phyloP scores from a whole-genome alignment of 176 grass and related monocot genomes.

The Lolium rigidum region DNA sequence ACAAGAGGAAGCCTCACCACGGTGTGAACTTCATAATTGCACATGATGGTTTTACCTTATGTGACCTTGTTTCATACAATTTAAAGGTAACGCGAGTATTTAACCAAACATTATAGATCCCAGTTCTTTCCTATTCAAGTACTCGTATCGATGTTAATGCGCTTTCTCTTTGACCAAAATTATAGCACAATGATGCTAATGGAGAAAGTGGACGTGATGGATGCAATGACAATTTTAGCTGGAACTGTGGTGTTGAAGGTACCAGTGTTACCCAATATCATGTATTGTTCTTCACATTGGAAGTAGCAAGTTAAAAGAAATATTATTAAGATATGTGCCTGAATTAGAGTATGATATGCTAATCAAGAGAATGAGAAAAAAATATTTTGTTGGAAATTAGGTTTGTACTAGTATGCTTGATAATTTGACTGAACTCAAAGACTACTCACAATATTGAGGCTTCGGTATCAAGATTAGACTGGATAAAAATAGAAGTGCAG shows the following conservation, averaged over 20 bases:
- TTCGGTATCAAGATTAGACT: not conserved
- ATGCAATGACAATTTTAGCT: constrained; percentile 91
- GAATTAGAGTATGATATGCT: not conserved
- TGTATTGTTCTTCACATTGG: constrained; percentile 7
- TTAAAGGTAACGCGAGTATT: constrained; percentile 69
- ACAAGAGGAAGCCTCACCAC: constrained; percentile 82
- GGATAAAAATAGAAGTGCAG: constrained; percentile 7
- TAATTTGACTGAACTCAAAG: constrained; percentile 27
- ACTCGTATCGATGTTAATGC: constrained; percentile 22
- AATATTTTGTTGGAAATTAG: constrained; percentile 5
- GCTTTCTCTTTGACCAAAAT: constrained; percentile 46
- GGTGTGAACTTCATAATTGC: constrained; percentile 92
- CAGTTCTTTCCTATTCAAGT: constrained; percentile 2
- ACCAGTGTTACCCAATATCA: constrained; percentile 38
- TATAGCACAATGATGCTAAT: constrained; percentile 95
- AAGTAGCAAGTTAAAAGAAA: not conserved
- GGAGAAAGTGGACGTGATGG: constrained; percentile 89
- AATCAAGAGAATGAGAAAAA: not conserved
- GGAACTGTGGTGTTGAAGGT: constrained; percentile 99
- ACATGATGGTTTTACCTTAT: constrained; percentile 99
- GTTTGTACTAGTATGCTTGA: constrained; percentile 33
- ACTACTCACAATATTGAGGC: not conserved
- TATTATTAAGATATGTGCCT: not conserved
- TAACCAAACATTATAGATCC: not conserved
- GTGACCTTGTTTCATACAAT: constrained; percentile 96